Evolutionary conservation across 2,329 filamentous ascomycete species (phyloP), one percentile per base, ranked within the genome.

Genomic region (Talaromyces sp.): DNA sequence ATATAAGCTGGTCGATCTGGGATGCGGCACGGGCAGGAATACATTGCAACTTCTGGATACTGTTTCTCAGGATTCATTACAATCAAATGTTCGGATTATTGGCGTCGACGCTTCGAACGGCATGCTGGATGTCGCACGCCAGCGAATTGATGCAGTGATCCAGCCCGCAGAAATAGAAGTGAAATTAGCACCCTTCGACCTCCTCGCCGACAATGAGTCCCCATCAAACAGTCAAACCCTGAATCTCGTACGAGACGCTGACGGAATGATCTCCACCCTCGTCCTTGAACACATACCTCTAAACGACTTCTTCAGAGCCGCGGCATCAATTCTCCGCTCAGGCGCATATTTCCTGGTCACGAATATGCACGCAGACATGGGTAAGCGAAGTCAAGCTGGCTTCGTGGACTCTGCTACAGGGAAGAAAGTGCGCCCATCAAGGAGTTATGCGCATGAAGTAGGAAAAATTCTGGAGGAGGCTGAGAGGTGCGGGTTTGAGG

Each of bases 341-440:
- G 81, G 81, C 0, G 86, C 83, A 0, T 74, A 82, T 57, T 75
- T 88, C 5, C 76, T 89, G 10, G 70, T 90, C n/a, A 89, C 87
- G 0, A 90, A 89, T 70, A 90, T 90, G 88, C 88, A 90, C 72
- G 75, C 81, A 1, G 84, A 88, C 3, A 89, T 90, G 87, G 87
- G 86, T 1, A 67, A 68, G 14, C 78, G 82, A 16, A 84, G 82
- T 31, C 86, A 87, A 70, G 87, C 87, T 0, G 87, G 88, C 0
- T 90, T 90, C 70, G 78, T 86, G 13, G 84, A 87, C 71, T 73
- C 73, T 7, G 75, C 74, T 19, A 81, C 82, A 1, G 83, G 82
- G 4, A 77, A 80, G 57, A 89, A 90, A 77, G 81, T 90, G 16
- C 77, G 85, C 56, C 85, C 86, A 0, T 79, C 75, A 33, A 89